Evolutionary conservation across 495 filamentous ascomycete species (phyloP), one percentile per base, ranked within the genome.

Genomic region (Hypoxylon trugodes): DNA sequence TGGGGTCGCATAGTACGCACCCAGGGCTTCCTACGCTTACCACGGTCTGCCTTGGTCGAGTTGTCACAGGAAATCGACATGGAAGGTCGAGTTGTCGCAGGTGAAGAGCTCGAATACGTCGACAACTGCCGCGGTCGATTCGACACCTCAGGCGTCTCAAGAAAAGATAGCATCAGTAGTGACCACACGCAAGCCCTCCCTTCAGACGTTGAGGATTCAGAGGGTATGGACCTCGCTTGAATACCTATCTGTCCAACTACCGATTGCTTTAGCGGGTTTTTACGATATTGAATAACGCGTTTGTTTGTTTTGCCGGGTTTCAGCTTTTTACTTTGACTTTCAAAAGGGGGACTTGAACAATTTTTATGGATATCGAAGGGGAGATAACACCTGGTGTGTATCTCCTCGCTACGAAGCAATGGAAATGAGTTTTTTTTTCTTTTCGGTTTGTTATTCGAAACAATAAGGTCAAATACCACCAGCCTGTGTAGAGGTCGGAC

Each of bases 1-100:
- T 98, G 96, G 96, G 95, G 95, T 45, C 89, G 96, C 24, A 84
- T 98, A 15, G 94, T 97, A 16, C 87, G 96, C 37, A 97, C 93
- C 0, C 81, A 84, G 15, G 93, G 90, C 0, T 98, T 98, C 79
- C 84, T 89, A 66, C 86, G 86, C 42, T 80, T 98, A 37, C 89
- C 86, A 48, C 87, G 90, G 38, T 75, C 81, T 30, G 90, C 90
- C 47, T 79, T 97, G 33, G 87, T 97, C 42, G 92, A 96, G 67
- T 81, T 98, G n/a, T 95, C 90, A 52, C 91, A 95, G 70, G 92
- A 96, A 65, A 89, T 96, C 21, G 96, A 98, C 71, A 87, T 86
- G 59, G 95, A 98, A 60, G 92, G 92, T 32, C 81, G 95, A 9
- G 90, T 98, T 13, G 80, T 97, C 18, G 88, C 87, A 22, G 94